Evolutionary conservation across 306 rosid genomes (phyloP).

Genomic region (Acacia confusa): DNA sequence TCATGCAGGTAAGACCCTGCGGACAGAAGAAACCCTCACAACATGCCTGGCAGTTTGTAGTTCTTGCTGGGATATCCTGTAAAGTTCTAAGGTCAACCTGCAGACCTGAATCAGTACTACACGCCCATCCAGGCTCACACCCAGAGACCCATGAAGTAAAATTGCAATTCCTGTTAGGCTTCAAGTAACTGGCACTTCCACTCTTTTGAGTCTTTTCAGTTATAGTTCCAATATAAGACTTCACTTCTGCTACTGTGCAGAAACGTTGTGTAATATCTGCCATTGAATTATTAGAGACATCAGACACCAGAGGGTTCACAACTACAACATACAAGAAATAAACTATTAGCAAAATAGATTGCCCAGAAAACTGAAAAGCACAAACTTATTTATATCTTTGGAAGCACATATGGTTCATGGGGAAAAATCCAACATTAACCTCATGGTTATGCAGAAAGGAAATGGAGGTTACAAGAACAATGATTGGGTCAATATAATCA

Average conservation of each 20-base stretch:
- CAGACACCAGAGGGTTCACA: neutral
- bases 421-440: neutral
- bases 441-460: neutral
- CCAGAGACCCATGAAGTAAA: conserved; percentile 87
- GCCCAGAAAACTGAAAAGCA: conserved; percentile 7
- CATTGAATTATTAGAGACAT: conserved; percentile 40
- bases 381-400: neutral
- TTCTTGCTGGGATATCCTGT: conserved; percentile 71
- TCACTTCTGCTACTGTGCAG: conserved; percentile 87
- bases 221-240: conserved; percentile 64
- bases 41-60: conserved; percentile 72
- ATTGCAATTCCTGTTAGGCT: conserved; percentile 88
- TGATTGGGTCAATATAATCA: neutral
- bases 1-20: conserved; percentile 94
- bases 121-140: conserved; percentile 99
- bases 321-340: neutral
- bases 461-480: neutral
- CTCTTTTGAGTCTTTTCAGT: conserved; percentile 49
- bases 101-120: conserved; percentile 52
- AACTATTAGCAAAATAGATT: conserved; percentile 1
- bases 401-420: neutral
- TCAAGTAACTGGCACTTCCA: conserved; percentile 54
- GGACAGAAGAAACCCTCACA: conserved; percentile 98
- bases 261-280: conserved; percentile 71
- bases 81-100: conserved; percentile 57